Conservation (phyloP, 2,329 filamentous ascomycete species). For the Rhinocladiella similis region DNA sequence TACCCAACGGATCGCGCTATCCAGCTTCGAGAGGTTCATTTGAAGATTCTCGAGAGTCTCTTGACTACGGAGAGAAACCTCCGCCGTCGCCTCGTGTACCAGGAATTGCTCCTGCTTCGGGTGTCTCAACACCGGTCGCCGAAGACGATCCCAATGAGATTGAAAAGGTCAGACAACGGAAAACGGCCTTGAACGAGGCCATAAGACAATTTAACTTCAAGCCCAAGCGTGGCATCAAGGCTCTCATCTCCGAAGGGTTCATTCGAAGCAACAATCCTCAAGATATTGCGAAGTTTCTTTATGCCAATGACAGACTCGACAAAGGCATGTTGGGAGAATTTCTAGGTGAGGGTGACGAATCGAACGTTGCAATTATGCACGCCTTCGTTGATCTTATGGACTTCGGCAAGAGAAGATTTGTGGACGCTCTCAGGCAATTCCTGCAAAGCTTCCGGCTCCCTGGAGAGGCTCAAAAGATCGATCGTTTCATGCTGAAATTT, state of each 20-base stretch:
- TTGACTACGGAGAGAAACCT: slow-evolving; percentile 62
- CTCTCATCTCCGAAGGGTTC: slow-evolving; percentile 80
- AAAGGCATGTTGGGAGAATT: slow-evolving; percentile 94
- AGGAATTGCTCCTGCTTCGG: slow-evolving; percentile 52
- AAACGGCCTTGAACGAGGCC: slow-evolving; percentile 86
- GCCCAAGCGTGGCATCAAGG: slow-evolving; percentile 87
- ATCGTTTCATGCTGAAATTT: slow-evolving; percentile 99
- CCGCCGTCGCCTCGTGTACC: slow-evolving; percentile 63
- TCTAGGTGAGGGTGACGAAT: slow-evolving; percentile 86
- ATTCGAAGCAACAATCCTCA: slow-evolving; percentile 75
- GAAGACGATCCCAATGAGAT: slow-evolving; percentile 92
- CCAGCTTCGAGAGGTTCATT: slow-evolving; percentile 52
- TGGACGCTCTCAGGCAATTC: slow-evolving; percentile 87
- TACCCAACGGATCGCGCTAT: slow-evolving; percentile 36
- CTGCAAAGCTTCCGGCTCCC: slow-evolving; percentile 92
- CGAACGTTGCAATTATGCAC: slow-evolving; percentile 97
- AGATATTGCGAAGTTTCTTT: slow-evolving; percentile 81
- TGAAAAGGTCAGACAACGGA: slow-evolving; percentile 91
- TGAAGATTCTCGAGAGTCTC: slow-evolving; percentile 67
- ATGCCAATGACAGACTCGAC: slow-evolving; percentile 79
- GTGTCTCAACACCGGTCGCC: slow-evolving; percentile 66
- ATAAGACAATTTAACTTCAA: slow-evolving; percentile 97
- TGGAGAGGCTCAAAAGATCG: slow-evolving; percentile 97
- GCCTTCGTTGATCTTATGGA: slow-evolving; percentile 96
- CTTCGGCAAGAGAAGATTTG: slow-evolving; percentile 86